Base-by-base conservation (phyloP, 257 asterid species). In the Paraleonurus japonicus region DNA sequence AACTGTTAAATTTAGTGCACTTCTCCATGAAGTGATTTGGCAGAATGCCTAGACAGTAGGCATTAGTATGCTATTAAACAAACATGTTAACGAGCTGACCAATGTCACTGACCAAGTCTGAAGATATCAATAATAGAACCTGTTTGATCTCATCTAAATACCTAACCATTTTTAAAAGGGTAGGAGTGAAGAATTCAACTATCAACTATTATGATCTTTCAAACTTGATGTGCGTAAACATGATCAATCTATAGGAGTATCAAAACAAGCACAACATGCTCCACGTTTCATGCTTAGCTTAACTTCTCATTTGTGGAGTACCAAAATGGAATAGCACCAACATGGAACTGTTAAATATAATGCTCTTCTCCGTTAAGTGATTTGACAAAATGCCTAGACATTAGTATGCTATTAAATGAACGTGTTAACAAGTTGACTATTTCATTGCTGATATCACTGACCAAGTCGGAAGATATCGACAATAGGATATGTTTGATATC, bases 1-100 rank as follows among this genome's bases (percentile, higher is more conserved):
- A 37, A 59, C 66, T 24, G 11, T 60, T 71, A 13, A 65, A 20
- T 43, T 74, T 59, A 7, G 53, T 65, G 76, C 55, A 27, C 16
- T 16, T 35, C 39, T 20, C 75, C 22, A 27, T 60, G 22, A 37
- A 61, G 30, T 63, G 30, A 39, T 43, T 13, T 43, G 51, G 2
- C 6, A 43, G 19, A 43, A 43, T 13, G 19, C 19, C 51, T 43
- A 15, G 19, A 43, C 19, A n/a, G n/a, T n/a, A n/a, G n/a, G n/a
- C n/a, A 15, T 43, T 43, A 43, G 19, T 43, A 13, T 43, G 51
- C 51, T 43, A 43, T 43, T 43, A 3, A 13, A 15, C 3, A 19
- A 4, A 41, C 15, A 4, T 41, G 4, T 11, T 41, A 41, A 41
- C 5, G n/a, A 41, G 17, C 51, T 43, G 51, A 13, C 16, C 51